Evolutionary conservation across 495 filamentous ascomycete species (phyloP), one percentile per base, ranked within the genome.

Genomic region (Parmelia sp.): DNA sequence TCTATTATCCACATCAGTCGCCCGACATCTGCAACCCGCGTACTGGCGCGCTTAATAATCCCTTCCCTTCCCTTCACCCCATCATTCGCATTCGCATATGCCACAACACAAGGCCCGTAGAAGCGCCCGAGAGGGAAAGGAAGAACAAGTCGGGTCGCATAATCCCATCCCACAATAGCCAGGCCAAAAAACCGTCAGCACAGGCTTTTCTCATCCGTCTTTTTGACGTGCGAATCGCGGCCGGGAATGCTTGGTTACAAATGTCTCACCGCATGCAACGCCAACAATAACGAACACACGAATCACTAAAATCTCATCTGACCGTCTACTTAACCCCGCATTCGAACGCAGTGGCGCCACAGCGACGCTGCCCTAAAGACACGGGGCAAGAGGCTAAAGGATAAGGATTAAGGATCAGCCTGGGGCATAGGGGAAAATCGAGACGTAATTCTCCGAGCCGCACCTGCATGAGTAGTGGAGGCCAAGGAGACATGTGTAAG

Each of bases 401-500:
- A 42, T 42, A 17, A 11, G 10, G 9, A n/a, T n/a, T 36, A 36
- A 36, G 35, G 35, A 42, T 14, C 39, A 40, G 17, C 8, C 40
- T 19, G 25, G 25, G 47, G 9, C 19, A n/a, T 47, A 21, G 44
- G 44, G n/a, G n/a, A 10, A 47, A 9, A 44, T 6, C 12, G n/a
- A 12, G 44, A 25, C 31, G 23, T 58, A 40, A 59, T 60, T 59
- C 58, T 44, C 58, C 58, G 58, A 60, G 14, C 58, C 58, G 58
- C 58, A 60, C 37, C 23, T 31, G 42, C 58, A 60, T 44, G 39
- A 44, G 58, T 27, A 37, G 39, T 11, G 33, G 0, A 3, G 25
- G 1, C 4, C 10, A 42, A 59, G 36, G 40, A 8, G 36, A 47
- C 10, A 49, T 49, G 11, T 25, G 23, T 49, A 15, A 51, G 25